Evolutionary conservation across 305 asterid species (phyloP).

Genomic region (Fraxinus dipetala): DNA sequence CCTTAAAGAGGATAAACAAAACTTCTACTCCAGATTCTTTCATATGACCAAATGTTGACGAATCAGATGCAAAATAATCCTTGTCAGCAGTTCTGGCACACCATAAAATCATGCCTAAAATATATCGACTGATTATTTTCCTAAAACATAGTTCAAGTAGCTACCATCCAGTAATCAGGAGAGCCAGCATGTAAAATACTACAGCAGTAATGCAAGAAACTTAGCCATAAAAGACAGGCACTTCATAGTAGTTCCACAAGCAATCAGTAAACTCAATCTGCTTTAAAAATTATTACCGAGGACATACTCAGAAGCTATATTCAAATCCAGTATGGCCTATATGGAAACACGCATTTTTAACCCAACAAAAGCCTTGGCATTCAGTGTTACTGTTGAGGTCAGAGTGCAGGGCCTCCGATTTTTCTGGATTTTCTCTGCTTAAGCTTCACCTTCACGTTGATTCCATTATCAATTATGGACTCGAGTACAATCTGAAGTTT

Average conservation of each 20-base stretch:
- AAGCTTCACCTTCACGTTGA: conserved; percentile 66
- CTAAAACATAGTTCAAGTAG: not conserved
- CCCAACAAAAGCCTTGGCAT: not conserved
- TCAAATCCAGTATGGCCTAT: not conserved
- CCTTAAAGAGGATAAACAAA: not conserved
- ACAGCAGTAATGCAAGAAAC: not conserved
- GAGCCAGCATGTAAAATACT: not conserved
- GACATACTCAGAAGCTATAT: not conserved
- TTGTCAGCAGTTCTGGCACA: not conserved
- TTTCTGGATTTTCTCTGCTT: conserved; percentile 60
- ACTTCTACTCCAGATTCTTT: not conserved
- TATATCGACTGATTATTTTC: not conserved
- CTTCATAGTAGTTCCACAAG: not conserved
- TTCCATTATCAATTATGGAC: conserved; percentile 55
- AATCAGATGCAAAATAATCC: not conserved
- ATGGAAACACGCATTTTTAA: not conserved
- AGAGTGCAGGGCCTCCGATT: conserved; percentile 19
- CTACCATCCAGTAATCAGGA: not conserved
- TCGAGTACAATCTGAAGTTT: conserved; percentile 66
- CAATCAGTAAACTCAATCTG: not conserved
- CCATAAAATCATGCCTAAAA: not conserved
- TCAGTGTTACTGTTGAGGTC: conserved; percentile 20
- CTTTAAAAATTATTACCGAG: not conserved
- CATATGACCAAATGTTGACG: not conserved
- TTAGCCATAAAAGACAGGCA: not conserved